Evolutionary conservation across 2,329 filamentous ascomycete species (phyloP).

Genomic region (Talaromyces verruculosus): DNA sequence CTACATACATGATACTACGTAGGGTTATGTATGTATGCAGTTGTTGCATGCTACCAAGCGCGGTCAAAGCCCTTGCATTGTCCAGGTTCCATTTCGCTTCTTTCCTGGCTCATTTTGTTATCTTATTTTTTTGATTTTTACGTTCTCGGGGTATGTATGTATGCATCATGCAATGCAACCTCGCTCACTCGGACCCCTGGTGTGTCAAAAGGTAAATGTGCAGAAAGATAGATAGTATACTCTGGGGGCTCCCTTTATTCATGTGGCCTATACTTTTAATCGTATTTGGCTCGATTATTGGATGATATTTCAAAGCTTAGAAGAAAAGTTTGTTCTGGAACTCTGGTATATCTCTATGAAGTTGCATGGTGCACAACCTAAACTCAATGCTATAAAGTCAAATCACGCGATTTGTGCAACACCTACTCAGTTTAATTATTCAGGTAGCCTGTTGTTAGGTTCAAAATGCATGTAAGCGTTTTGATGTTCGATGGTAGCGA

Average conservation of each 20-base stretch:
- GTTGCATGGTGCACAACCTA: neutral
- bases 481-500: neutral
- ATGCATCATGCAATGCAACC: conserved; percentile 12
- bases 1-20: neutral
- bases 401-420: neutral
- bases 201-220: neutral
- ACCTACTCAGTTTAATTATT: neutral
- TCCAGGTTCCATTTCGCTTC: neutral
- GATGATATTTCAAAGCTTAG: neutral
- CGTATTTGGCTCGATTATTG: neutral
- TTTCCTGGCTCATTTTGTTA: neutral
- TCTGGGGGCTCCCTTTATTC: neutral
- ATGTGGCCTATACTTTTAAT: neutral
- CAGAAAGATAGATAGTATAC: neutral
- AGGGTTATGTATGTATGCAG: neutral
- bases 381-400: neutral
- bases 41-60: neutral
- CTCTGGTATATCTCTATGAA: neutral
- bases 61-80: neutral
- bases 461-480: neutral
- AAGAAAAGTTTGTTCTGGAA: neutral
- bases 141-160: neutral
- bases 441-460: neutral
- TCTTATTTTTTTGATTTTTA: too few species aligned
- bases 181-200: conserved; percentile 6